Evolutionary conservation across 495 filamentous ascomycete species (phyloP), one percentile per base, ranked within the genome.

Genomic region (Penicillium paradoxum): DNA sequence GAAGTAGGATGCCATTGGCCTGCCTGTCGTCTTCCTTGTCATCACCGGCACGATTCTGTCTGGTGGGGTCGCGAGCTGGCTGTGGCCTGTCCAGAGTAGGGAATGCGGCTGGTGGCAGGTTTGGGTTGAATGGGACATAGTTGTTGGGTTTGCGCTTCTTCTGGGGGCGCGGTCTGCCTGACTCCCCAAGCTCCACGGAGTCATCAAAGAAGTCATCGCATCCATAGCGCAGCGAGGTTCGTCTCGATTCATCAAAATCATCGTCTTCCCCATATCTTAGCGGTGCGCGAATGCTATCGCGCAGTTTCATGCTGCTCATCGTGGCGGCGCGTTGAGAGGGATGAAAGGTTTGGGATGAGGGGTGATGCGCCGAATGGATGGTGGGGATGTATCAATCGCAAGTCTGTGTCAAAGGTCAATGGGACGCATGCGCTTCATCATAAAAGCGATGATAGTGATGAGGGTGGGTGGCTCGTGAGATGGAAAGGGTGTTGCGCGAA

Each of bases 61-160:
- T 24, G 10, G 11, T 9, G 27, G 29, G 6, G 11, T 21, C 15
- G 19, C 27, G 32, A 18, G 21, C 7, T 13, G 45, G 33, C 11
- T 18, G 49, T 6, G 64, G 64, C 7, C 21, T 48, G 21, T 66
- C 58, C 13, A 76, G 45, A 18, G 64, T 75, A 22, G 76, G 74
- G 46, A 77, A 79, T 1, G 68, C 72, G 14, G 74, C 74, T 36
- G 72, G 70, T 24, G 67, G 67, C 3, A 72, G 57, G 49, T 69
- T 60, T 2, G 77, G 75, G 53, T 77, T 56, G 37, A 67, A 77
- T 13, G 45, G 45, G n/a, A 67, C 63, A n/a, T n/a, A n/a, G 25
- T 65, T 58, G 29, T 46, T 43, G 24, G 27, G 4, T 10, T 6
- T 51, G 27, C 27, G 37, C 38, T 14, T 42, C 38, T 42, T 42